Evolutionary conservation across 2,329 filamentous ascomycete species (phyloP), one percentile per base, ranked within the genome.

Genomic region (Fusarium pseudoanthophilum): DNA sequence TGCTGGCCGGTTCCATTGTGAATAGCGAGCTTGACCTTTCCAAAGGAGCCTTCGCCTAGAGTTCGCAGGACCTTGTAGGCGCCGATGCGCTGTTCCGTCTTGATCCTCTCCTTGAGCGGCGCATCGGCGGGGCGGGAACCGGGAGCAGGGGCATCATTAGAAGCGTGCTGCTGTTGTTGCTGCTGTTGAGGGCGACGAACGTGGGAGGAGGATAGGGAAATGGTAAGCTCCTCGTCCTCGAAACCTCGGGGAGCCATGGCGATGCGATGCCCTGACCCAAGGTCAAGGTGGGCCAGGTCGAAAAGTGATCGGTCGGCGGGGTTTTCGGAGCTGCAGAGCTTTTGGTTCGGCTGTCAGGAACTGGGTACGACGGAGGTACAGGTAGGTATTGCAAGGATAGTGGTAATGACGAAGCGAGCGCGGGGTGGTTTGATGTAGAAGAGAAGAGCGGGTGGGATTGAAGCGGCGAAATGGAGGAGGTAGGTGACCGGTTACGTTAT

Each of bases 1-100:
- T 98, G 94, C 83, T 98, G 95, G 73, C 93, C 93, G 75, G 94
- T 98, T 76, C 95, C 91, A 79, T 94, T 91, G 81, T 99, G 96
- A 46, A 95, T 93, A 28, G 96, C 96, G 78, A 99, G 90, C 87
- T 98, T 98, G 82, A 99, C 96, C 85, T 99, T 99, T 78, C 96
- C 96, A 82, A 99, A 99, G 6, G 95, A 98, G 52, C 96, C 96
- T 84, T 99, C 96, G 64, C 96, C 96, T 20, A 99, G 88, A 21
- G 95, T 98, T 81, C 92, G 92, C 77, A 97, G 88, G 64, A 98
- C 92, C 78, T 93, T 93, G 86, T 99, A 99, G 83, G 95, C 93
- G 75, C 95, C 95, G 79, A 98, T 91, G 75, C 95, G 91, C 85
- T 95, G 93, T 85, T 93, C 94, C 73, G 91, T 89, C 84, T 89